Conservation (phyloP, 257 asterid genomes). For the Rhazya stricta region DNA sequence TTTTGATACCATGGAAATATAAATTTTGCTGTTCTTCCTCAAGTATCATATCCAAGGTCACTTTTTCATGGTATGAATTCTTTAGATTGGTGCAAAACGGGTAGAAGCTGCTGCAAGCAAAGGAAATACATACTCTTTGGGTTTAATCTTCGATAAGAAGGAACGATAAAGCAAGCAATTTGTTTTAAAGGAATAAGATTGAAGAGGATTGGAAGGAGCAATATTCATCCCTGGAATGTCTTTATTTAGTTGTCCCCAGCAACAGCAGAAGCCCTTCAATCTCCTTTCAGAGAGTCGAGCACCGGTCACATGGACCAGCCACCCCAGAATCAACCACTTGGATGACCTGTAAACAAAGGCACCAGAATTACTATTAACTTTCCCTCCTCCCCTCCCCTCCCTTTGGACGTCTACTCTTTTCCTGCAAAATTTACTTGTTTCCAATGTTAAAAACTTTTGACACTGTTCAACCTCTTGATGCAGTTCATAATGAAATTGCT, state of each 20-base stretch:
- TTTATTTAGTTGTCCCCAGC: background rate
- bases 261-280: background rate
- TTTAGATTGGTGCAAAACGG: slow-evolving; percentile 77
- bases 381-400: background rate
- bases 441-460: background rate
- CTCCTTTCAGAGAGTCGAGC: slow-evolving; percentile 2
- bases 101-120: slow-evolving; percentile 72
- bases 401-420: background rate
- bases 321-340: background rate
- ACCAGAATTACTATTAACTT: background rate
- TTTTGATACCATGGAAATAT: background rate
- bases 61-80: slow-evolving; percentile 18
- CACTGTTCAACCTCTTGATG: background rate
- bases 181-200: background rate
- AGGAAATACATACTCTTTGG: slow-evolving; percentile 74
- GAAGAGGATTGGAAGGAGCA: background rate
- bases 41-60: background rate
- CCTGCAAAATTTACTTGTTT: background rate
- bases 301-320: background rate
- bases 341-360: background rate
- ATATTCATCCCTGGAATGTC: background rate
- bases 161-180: slow-evolving; percentile 20
- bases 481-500: background rate
- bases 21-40: background rate
- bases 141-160: slow-evolving; percentile 69